Base-by-base conservation (phyloP, 257 asterid species). In the Euphrasia confusa region DNA sequence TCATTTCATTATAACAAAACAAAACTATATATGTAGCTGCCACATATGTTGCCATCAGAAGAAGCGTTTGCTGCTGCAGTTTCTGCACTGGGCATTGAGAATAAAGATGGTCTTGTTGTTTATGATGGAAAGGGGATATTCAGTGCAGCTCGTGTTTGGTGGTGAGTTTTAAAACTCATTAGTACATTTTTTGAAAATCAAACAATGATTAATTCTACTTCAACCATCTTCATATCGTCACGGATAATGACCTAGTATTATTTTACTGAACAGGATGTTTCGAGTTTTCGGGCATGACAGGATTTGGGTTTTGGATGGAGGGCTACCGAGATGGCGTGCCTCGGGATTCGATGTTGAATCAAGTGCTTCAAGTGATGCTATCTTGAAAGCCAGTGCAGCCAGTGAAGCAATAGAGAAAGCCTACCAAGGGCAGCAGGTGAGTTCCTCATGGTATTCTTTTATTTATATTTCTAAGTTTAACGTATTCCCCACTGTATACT, bases 71-170 rank as follows among this genome's bases (percentile, higher is more conserved):
- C 94, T 61, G 99, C 97, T 70, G 99, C 96, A 73, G 96, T 80
- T 71, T 93, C 99, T 53, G 92, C 99, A 21, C 96, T 93, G 49
- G 99, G 96, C 64, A 82, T 93, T 35, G 96, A 87, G 69, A 93
- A 93, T 78, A 89, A 82, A 79, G 95, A 89, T 53, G 86, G 85
- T 33, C 65, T 93, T 64, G 89, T 93, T 73, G 97, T 93, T 48
- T 93, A 93, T 74, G 99, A 93, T 64, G 99, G 99, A 64, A 89
- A 93, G 79, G 99, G 99, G 66, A 82, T 93, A 61, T 93, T 93
- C 78, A 87, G 99, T 65, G 97, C 99, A 9, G 97, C 97, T 63
- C 97, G 97, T 71, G 99, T 93, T 72, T 93, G 99, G 99, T 93
- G 99, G 99, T 89, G 75, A 78, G 97, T 59, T 54, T 65, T 68